These are phyloP conservation scores for Xylaria longipes DNA, from an alignment of 495 filamentous ascomycete genomes.

Conservation along the genomic window DNA sequence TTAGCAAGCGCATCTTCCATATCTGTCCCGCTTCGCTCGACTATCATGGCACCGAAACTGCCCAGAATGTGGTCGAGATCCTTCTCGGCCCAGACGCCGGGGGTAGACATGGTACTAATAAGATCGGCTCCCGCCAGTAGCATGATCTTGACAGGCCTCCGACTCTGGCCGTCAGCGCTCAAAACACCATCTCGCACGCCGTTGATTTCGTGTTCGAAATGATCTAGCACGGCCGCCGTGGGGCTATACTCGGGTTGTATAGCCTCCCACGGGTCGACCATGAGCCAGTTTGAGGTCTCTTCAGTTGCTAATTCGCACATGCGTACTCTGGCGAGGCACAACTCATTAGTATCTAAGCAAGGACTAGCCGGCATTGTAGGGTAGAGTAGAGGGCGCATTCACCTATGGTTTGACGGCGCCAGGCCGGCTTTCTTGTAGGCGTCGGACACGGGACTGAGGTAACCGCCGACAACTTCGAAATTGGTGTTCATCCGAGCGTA, in stretches of 20 bases:
- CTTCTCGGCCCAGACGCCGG: constrained; percentile 77
- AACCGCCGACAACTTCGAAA: constrained; percentile 86
- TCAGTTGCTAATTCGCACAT: constrained; percentile 85
- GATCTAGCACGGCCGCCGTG: constrained; percentile 86
- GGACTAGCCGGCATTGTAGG: neutral
- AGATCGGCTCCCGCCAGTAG: constrained; percentile 84
- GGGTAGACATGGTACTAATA: constrained; percentile 69
- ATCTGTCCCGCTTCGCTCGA: constrained; percentile 89
- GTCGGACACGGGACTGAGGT: constrained; percentile 75
- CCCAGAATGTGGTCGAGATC: constrained; percentile 91
- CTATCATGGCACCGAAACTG: constrained; percentile 83
- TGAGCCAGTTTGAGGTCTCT: constrained; percentile 75
- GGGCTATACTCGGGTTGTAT: constrained; percentile 80
- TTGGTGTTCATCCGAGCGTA: constrained; percentile 69
- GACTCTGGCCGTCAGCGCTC: constrained; percentile 61
- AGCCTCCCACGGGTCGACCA: constrained; percentile 75
- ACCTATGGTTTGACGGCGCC: constrained; percentile 76
- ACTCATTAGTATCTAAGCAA: constrained; percentile 7
- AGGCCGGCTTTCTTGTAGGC: constrained; percentile 92
- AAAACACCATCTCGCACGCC: constrained; percentile 75
- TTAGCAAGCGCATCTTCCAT: constrained; percentile 80
- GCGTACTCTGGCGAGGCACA: constrained; percentile 36
- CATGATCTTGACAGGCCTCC: constrained; percentile 65
- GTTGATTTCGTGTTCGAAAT: constrained; percentile 90
- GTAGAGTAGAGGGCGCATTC: constrained; percentile 25